phyloP scores from a whole-genome alignment of 495 filamentous ascomycete species.

The Hypoxylon perforatum region DNA sequence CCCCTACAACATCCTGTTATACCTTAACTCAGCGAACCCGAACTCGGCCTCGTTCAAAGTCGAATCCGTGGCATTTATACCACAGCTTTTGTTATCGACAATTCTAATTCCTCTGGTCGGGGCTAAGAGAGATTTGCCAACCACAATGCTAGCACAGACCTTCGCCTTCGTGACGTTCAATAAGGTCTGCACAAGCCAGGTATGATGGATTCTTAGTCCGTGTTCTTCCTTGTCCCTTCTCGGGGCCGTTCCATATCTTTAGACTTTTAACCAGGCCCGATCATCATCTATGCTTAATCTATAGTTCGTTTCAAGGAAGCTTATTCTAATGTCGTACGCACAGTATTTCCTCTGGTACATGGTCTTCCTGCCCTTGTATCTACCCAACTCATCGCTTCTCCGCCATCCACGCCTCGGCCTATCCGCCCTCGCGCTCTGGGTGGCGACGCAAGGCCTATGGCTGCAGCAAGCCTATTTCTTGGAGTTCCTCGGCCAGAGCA shows the following conservation, averaged over 20 bases:
- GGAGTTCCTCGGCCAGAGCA: constrained; percentile 88
- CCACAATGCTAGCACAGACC: constrained; percentile 97
- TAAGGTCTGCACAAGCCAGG: constrained; percentile 98
- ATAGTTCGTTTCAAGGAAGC: not conserved
- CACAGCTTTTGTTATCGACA: constrained; percentile 82
- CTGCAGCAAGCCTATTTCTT: constrained; percentile 88
- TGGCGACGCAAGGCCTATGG: constrained; percentile 79
- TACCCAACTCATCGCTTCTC: constrained; percentile 81
- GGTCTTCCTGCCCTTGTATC: constrained; percentile 89
- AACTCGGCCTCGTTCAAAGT: constrained; percentile 60
- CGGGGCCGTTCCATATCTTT: not conserved
- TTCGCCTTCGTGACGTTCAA: constrained; percentile 98
- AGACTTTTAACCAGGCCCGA: not conserved
- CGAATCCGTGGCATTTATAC: constrained; percentile 86
- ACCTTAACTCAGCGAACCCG: constrained; percentile 75
- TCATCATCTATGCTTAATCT: not conserved
- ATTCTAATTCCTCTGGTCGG: constrained; percentile 79
- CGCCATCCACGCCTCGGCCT: constrained; percentile 68
- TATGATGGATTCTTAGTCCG: constrained; percentile 51
- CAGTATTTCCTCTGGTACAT: constrained; percentile 99
- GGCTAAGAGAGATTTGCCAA: constrained; percentile 84
- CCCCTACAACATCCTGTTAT: constrained; percentile 91
- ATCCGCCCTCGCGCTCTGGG: constrained; percentile 73
- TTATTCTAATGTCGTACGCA: constrained; percentile 5
- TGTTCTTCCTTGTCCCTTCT: not conserved